Percentiles rank a stretch among this genome's conserved stretches.
These are phyloP conservation scores for Camelina laxa DNA, from an alignment of 345 rosid species.

Conservation along the genomic window DNA sequence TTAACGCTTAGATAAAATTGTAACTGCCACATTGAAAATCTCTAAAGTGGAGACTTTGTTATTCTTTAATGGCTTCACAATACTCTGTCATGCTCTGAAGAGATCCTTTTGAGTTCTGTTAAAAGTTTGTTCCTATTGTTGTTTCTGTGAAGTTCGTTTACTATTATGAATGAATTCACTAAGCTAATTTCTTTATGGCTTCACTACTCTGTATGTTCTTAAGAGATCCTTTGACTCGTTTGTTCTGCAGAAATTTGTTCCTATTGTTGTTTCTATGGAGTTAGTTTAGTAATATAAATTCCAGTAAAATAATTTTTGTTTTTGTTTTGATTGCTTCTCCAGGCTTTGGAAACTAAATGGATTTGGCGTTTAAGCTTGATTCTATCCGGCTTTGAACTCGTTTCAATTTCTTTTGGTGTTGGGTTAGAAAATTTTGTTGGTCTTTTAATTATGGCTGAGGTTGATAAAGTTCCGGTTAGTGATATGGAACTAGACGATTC, in stretches of 20 bases:
- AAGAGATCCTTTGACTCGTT: background rate
- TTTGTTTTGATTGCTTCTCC: slow-evolving; percentile 20
- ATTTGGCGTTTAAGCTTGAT: background rate
- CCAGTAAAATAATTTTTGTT: background rate
- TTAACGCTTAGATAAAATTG: slow-evolving; percentile 1
- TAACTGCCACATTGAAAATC: background rate
- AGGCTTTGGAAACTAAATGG: slow-evolving; percentile 22
- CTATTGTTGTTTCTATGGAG: too few species aligned
- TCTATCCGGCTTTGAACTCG: slow-evolving; percentile 28
- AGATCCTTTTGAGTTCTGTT: too few species aligned
- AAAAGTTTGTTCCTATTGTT: too few species aligned
- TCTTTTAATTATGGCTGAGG: slow-evolving; percentile 44
- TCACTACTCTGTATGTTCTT: background rate
- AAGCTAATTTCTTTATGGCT: too few species aligned
- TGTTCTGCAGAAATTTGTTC: slow-evolving; percentile 1
- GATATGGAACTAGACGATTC: slow-evolving; percentile 47
- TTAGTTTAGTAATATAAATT: too few species aligned
- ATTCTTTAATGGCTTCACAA: background rate
- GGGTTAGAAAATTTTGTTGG: too few species aligned
- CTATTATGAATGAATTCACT: too few species aligned
- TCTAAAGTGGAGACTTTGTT: background rate
- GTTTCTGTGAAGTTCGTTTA: too few species aligned
- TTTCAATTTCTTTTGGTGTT: background rate
- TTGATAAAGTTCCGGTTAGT: slow-evolving; percentile 14
- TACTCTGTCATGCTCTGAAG: too few species aligned